Evolutionary conservation across 331 rosid genomes (phyloP), one percentile per base, ranked within the genome.

Genomic region (Quercus lobata): DNA sequence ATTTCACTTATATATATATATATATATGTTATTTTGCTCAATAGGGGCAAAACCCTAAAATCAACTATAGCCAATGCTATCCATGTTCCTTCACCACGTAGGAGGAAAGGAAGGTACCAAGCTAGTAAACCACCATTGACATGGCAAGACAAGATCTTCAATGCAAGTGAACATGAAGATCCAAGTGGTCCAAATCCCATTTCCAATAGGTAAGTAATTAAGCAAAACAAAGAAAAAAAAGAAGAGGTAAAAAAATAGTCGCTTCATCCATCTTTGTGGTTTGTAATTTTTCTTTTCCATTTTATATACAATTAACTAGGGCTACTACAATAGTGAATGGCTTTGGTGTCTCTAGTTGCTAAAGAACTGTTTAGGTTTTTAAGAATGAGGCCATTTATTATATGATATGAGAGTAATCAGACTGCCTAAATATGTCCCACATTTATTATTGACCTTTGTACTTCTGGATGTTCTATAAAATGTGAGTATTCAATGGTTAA

Each of bases 171-270:
- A 58, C 97, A 91, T 84, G 94, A 91, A 87, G 97, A 91, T 15
- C 97, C 97, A 29, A 93, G 97, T 80, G 97, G 97, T 80, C 97
- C 97, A 55, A 93, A 91, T 71, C 97, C 97, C 68, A 93, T 91
- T 82, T 93, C 97, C 73, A 93, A 91, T 76, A 91, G 93, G 93
- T 90, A 84, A 92, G 58, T 34, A 76, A 60, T 37, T 15, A 65
- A 53, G 69, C 41, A 73, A 68, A 41, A 54, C 74, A 49, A 21
- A 21, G 75, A n/a, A 34, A 21, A 69, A 7, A 16, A 69, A 69
- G 21, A 46, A 15, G 22, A 69, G 21, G 76, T 73, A 49, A 55
- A 62, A 17, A 11, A 69, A 1, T 5, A 2, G 29, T 5, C 1
- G 21, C 17, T 30, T 65, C 10, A 1, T 54, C 56, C 34, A 68